These are phyloP conservation scores for Colletotrichum sublineola DNA, from an alignment of 2,329 filamentous ascomycete genomes.

Conservation along the genomic window DNA sequence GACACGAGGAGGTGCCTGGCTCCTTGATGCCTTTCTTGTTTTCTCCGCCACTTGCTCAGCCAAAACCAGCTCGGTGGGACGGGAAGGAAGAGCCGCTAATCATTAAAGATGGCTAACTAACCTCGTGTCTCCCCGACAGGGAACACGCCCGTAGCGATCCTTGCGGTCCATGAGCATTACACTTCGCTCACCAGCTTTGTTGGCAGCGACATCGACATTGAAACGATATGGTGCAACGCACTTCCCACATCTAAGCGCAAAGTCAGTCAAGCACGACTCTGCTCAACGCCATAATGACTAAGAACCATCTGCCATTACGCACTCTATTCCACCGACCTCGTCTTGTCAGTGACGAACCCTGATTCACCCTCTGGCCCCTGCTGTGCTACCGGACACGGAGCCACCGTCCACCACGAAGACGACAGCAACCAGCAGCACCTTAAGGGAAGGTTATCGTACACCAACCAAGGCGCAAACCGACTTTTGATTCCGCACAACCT, in stretches of 20 bases:
- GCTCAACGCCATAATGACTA: not conserved
- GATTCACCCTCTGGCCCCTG: not conserved
- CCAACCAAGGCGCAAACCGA: not conserved
- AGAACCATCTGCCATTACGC: not conserved
- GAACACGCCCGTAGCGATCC: conserved; percentile 18
- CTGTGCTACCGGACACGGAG: not conserved
- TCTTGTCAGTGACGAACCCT: not conserved
- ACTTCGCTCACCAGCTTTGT: not conserved
- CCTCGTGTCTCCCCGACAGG: conserved; percentile 5
- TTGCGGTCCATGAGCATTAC: conserved; percentile 24
- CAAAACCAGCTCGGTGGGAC: conserved; percentile 26
- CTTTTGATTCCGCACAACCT: not conserved
- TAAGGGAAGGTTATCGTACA: not conserved
- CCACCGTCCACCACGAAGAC: not conserved
- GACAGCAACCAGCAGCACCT: not conserved
- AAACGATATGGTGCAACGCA: conserved; percentile 25
- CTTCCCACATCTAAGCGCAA: conserved; percentile 26
- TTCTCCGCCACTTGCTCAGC: conserved; percentile 19
- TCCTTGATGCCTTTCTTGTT: conserved; percentile 8
- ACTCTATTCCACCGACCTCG: not conserved
- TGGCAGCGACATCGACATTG: conserved; percentile 9
- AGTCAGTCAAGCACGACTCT: conserved; percentile 12
- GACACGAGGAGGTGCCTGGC: not conserved
- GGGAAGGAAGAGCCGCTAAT: conserved; percentile 14
- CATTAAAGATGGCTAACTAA: not conserved